Conservation (phyloP, 805 yeast species). For the Blastobotrys attinorum region DNA sequence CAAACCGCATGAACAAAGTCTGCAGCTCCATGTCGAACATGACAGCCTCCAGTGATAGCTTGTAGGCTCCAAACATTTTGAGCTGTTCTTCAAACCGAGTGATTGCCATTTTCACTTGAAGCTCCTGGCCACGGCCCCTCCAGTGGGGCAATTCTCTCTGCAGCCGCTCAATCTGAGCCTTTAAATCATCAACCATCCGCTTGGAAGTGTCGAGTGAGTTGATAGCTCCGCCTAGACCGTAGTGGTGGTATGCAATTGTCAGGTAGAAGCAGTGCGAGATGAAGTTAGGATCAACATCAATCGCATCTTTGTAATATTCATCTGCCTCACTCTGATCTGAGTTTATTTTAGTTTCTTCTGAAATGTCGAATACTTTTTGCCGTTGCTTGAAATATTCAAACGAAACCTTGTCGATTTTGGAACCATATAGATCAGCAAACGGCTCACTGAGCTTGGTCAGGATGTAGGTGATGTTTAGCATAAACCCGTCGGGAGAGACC, state of each 20-base stretch:
- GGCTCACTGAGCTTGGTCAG: conserved; percentile 74
- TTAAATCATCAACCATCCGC: conserved; percentile 40
- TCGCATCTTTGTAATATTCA: conserved; percentile 35
- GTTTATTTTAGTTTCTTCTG: conserved; percentile 76
- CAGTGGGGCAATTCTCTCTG: conserved; percentile 35
- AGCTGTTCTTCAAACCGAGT: conserved; percentile 42
- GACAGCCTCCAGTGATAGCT: conserved; percentile 55
- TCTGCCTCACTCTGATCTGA: conserved; percentile 66
- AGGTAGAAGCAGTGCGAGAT: conserved; percentile 87
- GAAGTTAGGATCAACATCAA: conserved; percentile 49
- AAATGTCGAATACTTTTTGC: conserved; percentile 51
- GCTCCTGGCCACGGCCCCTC: conserved; percentile 21
- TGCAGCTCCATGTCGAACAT: conserved; percentile 52
- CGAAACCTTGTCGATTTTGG: conserved; percentile 72
- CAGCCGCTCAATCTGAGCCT: conserved; percentile 42
- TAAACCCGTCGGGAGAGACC: conserved; percentile 70
- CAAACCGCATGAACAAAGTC: conserved; percentile 63
- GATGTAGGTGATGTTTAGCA: conserved; percentile 65
- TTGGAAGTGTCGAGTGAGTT: conserved; percentile 48
- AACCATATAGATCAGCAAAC: conserved; percentile 58
- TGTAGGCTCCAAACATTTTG: conserved; percentile 35
- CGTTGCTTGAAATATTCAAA: conserved; percentile 53
- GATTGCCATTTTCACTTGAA: conserved; percentile 21
- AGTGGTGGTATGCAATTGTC: conserved; percentile 71
- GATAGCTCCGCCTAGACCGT: conserved; percentile 78